Base-by-base conservation (phyloP, 495 filamentous ascomycete genomes). In the Penicillium tannophilum region DNA sequence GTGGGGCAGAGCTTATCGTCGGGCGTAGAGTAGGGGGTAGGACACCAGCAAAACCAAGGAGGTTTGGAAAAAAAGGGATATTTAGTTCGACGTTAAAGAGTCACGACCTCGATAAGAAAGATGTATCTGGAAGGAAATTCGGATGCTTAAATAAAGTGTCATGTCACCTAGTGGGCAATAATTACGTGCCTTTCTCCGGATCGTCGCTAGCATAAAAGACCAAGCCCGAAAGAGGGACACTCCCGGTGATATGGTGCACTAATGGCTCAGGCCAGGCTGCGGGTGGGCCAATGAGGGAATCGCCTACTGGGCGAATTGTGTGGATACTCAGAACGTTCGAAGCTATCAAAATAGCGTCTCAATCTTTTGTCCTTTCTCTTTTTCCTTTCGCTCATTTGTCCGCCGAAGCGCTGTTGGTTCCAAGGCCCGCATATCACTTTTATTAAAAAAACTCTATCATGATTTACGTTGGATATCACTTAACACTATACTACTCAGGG, bases 321-420 rank as follows among this genome's bases (percentile, higher is more conserved):
- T 67, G 64, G 66, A 39, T 59, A 66, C 52, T n/a, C 8, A 59
- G 39, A 28, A 28, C 6, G 28, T 5, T 28, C 6, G 28, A 64
- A 60, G 61, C 59, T 61, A 64, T 69, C 56, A 48, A 49, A 46
- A 69, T 67, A 62, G 63, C 61, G 58, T 60, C 45, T 31, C 43
- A 50, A 49, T 52, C 24, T 20, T 36, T 24, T 9, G 14, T 30
- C 14, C 11, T 39, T 30, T 39, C 28, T 54, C 28, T 54, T 11
- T 43, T 26, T 30, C 44, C 23, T 31, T 54, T 39, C 33, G 10
- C 14, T 44, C 23, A 23, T 17, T 42, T 44, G 16, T 54, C 36
- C 10, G 26, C 31, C 24, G 46, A 49, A 26, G 44, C 44, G 44
- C 44, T 16, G 44, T 31, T 14, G 23, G 26, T 11, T 26, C 46